Conservation (phyloP, 306 rosid genomes). For the Medicago lupulina region DNA sequence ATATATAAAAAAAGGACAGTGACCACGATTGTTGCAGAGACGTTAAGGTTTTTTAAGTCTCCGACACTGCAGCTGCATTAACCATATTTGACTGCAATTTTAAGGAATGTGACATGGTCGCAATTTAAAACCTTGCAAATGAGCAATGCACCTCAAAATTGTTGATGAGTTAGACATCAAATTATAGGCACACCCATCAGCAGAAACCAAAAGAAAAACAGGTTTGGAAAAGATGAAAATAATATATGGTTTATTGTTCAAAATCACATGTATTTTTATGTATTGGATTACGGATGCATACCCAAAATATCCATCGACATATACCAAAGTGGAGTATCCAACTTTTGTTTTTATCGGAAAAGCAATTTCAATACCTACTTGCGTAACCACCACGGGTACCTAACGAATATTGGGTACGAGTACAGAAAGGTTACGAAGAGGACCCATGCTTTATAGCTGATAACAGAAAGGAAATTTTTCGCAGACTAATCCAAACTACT, state of each 20-base stretch:
- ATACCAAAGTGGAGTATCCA: not conserved
- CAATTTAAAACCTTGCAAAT: too few species aligned
- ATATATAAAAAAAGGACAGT: not conserved
- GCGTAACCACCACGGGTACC: not conserved
- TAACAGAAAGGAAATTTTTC: too few species aligned
- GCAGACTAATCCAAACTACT: conserved; percentile 6
- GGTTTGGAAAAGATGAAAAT: too few species aligned
- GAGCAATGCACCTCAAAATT: too few species aligned
- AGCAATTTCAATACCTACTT: not conserved
- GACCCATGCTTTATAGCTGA: not conserved
- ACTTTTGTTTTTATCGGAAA: not conserved
- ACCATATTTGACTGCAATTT: not conserved
- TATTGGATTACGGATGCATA: too few species aligned
- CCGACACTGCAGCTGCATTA: not conserved
- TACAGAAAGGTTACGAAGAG: not conserved
- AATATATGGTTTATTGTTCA: too few species aligned
- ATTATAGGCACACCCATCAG: too few species aligned
- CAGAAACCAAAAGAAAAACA: too few species aligned
- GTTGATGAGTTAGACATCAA: too few species aligned
- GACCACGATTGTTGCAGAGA: not conserved
- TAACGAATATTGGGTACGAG: not conserved
- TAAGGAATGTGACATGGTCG: too few species aligned
- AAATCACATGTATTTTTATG: too few species aligned
- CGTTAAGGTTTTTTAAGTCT: not conserved
- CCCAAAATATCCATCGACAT: not conserved